These are phyloP conservation scores for Amborella trichopoda DNA, from an alignment of 164 flowering plant species.

Conservation along the genomic window DNA sequence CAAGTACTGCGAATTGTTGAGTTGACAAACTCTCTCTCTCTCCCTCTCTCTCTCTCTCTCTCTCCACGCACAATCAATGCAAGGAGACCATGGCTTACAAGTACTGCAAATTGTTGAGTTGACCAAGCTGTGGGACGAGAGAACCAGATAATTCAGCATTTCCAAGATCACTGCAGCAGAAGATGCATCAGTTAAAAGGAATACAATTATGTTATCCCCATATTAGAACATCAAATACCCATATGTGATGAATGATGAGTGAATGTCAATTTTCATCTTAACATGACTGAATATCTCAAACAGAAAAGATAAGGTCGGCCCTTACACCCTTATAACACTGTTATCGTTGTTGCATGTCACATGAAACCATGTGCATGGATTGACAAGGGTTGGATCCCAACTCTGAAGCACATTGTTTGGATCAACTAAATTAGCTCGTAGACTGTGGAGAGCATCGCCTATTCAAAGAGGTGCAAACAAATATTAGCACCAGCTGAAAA, in stretches of 20 bases:
- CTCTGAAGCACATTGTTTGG: slow-evolving; percentile 87
- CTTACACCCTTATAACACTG: slow-evolving; percentile 92
- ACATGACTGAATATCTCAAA: not conserved
- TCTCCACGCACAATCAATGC: no score
- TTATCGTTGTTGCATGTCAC: slow-evolving; percentile 89
- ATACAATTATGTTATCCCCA: not conserved
- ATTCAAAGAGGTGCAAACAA: slow-evolving; percentile 9
- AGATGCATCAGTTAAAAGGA: not conserved
- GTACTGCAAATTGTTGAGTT: slow-evolving; percentile 74
- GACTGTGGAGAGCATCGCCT: slow-evolving; percentile 86
- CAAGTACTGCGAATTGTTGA: no score
- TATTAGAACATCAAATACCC: not conserved
- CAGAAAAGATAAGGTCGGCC: not conserved
- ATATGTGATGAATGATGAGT: not conserved
- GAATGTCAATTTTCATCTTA: not conserved
- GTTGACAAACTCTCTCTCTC: no score
- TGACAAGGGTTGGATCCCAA: slow-evolving; percentile 95
- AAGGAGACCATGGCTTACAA: slow-evolving; percentile 48
- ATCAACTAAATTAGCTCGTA: slow-evolving; percentile 59
- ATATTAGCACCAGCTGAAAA: not conserved
- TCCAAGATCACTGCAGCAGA: slow-evolving; percentile 71
- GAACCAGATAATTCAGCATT: slow-evolving; percentile 83
- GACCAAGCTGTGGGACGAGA: slow-evolving; percentile 81
- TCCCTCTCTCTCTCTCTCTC: no score
- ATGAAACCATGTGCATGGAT: slow-evolving; percentile 96